Conservation (phyloP, 2,329 filamentous ascomycete species). For the Parasarocladium wereldwijsianum region DNA sequence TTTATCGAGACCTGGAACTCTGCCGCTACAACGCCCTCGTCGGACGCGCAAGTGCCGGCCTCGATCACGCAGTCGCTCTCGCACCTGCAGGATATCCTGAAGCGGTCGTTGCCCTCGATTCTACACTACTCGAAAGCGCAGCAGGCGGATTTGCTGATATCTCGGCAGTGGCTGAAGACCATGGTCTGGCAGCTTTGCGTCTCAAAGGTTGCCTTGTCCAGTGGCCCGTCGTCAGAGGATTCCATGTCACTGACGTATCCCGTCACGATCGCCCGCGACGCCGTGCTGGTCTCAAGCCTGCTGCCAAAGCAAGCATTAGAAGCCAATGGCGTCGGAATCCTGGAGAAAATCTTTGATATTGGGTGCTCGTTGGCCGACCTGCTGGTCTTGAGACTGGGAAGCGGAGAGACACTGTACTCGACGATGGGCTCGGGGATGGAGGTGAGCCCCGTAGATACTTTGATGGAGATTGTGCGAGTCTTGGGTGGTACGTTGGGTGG, state of each 20-base stretch:
- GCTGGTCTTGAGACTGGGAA: constrained; percentile 2
- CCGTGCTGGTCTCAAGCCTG: constrained; percentile 10
- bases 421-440: constrained; percentile 3
- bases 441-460: constrained; percentile 6
- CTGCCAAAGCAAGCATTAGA: constrained; percentile 14
- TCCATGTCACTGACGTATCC: constrained; percentile 18
- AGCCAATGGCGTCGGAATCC: constrained; percentile 17
- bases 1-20: constrained; percentile 16
- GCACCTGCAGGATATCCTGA: background rate
- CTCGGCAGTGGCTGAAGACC: constrained; percentile 24
- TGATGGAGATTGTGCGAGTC: constrained; percentile 8
- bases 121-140: constrained; percentile 9
- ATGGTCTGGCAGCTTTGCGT: constrained; percentile 26
- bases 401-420: too few relatives aligned
- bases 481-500: constrained; percentile 6
- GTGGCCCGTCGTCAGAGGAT: constrained; percentile 7
- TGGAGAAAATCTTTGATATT: constrained; percentile 19
- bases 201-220: constrained; percentile 11
- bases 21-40: constrained; percentile 1
- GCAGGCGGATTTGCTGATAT: constrained; percentile 24
- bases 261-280: constrained; percentile 11
- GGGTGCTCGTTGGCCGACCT: constrained; percentile 17
- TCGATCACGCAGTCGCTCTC: background rate
- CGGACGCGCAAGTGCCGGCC: too few relatives aligned
- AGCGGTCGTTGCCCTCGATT: background rate